These are phyloP conservation scores for Tulasnella calospora DNA, from an alignment of 768 basidiomycete species.

Conservation along the genomic window DNA sequence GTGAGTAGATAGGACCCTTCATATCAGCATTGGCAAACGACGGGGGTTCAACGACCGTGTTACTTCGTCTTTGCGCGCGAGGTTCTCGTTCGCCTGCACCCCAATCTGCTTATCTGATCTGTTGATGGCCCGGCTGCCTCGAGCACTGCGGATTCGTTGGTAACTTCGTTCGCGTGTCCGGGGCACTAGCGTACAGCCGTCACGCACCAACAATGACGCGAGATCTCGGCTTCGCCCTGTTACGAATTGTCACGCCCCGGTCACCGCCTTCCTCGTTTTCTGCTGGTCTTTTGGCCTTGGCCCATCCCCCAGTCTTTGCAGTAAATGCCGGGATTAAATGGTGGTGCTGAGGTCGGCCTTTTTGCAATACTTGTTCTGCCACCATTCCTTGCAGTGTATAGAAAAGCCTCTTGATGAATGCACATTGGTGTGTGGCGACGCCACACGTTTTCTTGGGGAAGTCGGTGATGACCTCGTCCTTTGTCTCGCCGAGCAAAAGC, in stretches of 20 bases:
- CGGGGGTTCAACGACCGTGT: not conserved
- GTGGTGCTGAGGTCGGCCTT: not conserved
- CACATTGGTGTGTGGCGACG: not conserved
- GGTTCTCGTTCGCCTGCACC: conserved; percentile 1
- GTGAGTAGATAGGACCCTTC: not conserved
- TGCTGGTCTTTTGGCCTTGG: not conserved
- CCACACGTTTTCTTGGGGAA: not conserved
- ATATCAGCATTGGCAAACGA: not conserved
- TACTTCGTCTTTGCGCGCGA: not conserved
- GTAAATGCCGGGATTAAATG: not conserved
- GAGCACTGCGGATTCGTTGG: not conserved
- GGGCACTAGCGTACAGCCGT: not conserved
- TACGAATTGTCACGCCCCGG: conserved; percentile 1
- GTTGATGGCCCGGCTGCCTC: not conserved
- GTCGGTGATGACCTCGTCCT: not conserved
- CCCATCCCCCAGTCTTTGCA: not conserved
- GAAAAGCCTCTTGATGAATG: not conserved
- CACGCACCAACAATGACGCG: not conserved
- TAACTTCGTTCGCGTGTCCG: conserved; percentile 8
- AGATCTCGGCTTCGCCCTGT: conserved; percentile 5
- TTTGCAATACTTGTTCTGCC: not conserved
- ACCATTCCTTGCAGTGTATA: not conserved
- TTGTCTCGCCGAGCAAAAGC: not conserved
- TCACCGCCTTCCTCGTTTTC: not conserved
- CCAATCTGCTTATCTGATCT: conserved; percentile 10